Evolutionary conservation across 345 rosid species (phyloP).

Genomic region (Limnanthes douglasii): DNA sequence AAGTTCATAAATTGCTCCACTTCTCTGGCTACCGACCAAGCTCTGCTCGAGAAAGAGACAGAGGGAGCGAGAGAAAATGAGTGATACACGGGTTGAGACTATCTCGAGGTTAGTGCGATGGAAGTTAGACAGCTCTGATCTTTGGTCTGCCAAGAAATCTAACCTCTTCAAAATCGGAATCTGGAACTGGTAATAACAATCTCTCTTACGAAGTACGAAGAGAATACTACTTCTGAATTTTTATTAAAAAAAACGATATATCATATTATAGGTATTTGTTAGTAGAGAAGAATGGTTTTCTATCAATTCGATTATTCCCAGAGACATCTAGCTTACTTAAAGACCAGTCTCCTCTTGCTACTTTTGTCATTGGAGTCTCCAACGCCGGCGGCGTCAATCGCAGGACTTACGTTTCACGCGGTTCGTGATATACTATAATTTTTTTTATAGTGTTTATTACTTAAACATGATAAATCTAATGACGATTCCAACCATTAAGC

Average conservation of each 20-base stretch:
- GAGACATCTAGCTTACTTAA: conserved; percentile 52
- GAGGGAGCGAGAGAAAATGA: conserved; percentile 21
- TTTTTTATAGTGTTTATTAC: too few species aligned
- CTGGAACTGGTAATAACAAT: conserved; percentile 90
- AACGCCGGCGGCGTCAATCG: conserved; percentile 37
- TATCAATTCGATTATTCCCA: conserved; percentile 64
- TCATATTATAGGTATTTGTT: conserved; percentile 68
- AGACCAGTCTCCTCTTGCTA: conserved; percentile 73
- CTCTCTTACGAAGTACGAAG: too few species aligned
- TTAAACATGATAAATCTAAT: too few species aligned
- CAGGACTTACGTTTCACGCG: conserved; percentile 33
- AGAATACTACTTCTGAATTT: too few species aligned
- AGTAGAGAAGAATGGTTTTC: conserved; percentile 66
- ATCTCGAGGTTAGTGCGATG: conserved; percentile 88
- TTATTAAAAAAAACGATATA: too few species aligned
- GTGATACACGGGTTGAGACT: conserved; percentile 76
- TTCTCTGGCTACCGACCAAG: too few species aligned
- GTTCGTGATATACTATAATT: too few species aligned
- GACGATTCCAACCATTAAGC: too few species aligned
- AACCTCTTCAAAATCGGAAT: conserved; percentile 86
- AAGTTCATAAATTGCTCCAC: too few species aligned
- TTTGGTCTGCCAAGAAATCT: conserved; percentile 62
- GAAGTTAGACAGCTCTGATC: conserved; percentile 74
- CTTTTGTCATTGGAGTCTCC: conserved; percentile 59
- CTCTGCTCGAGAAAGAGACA: too few species aligned